These are phyloP conservation scores for Myxozyma vanderwaltii DNA, from an alignment of 805 yeast species.

Conservation along the genomic window DNA sequence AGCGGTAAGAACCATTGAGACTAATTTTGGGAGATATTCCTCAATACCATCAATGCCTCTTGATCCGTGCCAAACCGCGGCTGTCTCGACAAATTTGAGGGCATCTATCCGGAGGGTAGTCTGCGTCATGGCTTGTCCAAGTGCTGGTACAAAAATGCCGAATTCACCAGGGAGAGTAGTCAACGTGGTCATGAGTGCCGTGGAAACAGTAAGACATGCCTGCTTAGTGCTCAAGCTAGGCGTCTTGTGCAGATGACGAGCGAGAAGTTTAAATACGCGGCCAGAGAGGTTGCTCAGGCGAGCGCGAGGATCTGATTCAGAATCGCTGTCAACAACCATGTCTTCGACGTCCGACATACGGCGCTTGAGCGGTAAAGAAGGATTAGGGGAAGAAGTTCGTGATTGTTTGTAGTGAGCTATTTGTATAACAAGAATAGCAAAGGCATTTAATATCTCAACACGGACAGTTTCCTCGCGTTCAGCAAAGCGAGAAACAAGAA, in stretches of 20 bases:
- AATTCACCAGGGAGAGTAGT: slow-evolving; percentile 14
- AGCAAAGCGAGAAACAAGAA: slow-evolving; percentile 47
- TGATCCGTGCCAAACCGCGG: slow-evolving; percentile 9
- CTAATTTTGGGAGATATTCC: slow-evolving; percentile 32
- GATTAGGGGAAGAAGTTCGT: slow-evolving; percentile 13
- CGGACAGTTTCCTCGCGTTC: slow-evolving; percentile 52
- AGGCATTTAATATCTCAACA: slow-evolving; percentile 51
- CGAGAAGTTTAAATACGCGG: slow-evolving; percentile 26
- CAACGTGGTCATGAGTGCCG: slow-evolving; percentile 18
- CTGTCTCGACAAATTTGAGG: slow-evolving; percentile 14
- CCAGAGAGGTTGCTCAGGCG: slow-evolving; percentile 18
- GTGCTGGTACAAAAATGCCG: slow-evolving; percentile 18
- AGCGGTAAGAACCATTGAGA: slow-evolving; percentile 41
- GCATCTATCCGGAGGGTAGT: slow-evolving; percentile 18
- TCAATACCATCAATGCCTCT: slow-evolving; percentile 14
- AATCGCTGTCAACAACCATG: slow-evolving; percentile 6
- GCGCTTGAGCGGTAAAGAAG: slow-evolving; percentile 23
- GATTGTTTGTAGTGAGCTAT: slow-evolving; percentile 5
- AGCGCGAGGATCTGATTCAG: slow-evolving; percentile 20
- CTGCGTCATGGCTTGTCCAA: slow-evolving; percentile 18
- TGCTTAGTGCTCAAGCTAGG: slow-evolving; percentile 26
- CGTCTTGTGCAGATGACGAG: slow-evolving; percentile 24
- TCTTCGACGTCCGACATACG: slow-evolving; percentile 25
- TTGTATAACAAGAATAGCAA: slow-evolving; percentile 46
- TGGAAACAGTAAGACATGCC: slow-evolving; percentile 27